Conservation (phyloP, 345 rosid genomes). For the Bretschneidera sinensis region DNA sequence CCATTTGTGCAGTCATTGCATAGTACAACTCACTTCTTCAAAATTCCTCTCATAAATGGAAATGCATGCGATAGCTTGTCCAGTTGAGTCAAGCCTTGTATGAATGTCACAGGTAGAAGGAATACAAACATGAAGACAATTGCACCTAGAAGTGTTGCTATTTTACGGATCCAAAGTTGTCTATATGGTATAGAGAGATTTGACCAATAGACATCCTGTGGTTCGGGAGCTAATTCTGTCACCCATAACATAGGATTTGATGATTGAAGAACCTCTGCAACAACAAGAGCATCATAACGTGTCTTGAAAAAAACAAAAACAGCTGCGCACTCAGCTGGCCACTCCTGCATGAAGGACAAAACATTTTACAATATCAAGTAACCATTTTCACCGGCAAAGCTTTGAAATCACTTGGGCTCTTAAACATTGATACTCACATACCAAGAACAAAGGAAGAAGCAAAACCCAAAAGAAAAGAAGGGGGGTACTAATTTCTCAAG, state of each 20-base stretch:
- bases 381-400: conserved; percentile 3
- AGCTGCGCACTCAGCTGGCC: conserved; percentile 71
- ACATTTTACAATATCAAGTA: not conserved
- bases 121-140: conserved; percentile 68
- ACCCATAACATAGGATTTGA: conserved; percentile 96
- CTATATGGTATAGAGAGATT: conserved; percentile 72
- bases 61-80: conserved; percentile 41
- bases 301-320: conserved; percentile 94
- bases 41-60: conserved; percentile 56
- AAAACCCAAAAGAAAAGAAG: too few relatives aligned
- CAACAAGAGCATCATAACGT: conserved; percentile 77
- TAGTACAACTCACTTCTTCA: conserved; percentile 49
- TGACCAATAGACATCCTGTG: conserved; percentile 87
- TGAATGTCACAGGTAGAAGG: conserved; percentile 68
- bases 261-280: conserved; percentile 78
- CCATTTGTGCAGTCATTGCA: not conserved
- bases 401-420: not conserved
- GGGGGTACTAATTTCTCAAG: too few relatives aligned
- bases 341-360: conserved; percentile 51
- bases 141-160: conserved; percentile 58
- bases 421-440: conserved; percentile 6
- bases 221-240: conserved; percentile 85
- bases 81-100: conserved; percentile 81
- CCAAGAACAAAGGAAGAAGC: conserved; percentile 1
- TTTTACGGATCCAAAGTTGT: conserved; percentile 85